phyloP scores from a whole-genome alignment of 148 eudicot species.

The Persicaria tinctoria region DNA sequence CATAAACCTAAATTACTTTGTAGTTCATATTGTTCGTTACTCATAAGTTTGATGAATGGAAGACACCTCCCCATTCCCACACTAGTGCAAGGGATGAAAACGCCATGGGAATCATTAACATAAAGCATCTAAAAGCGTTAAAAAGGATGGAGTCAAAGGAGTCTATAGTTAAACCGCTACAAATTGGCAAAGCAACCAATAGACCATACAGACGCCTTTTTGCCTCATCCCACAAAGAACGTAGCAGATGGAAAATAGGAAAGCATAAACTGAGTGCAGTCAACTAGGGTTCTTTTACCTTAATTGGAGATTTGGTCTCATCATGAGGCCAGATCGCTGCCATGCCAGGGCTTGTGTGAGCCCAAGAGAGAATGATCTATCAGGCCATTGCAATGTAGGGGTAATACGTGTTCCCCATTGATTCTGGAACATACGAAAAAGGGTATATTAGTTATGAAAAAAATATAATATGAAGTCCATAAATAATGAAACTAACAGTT shows the following conservation, averaged over 20 bases:
- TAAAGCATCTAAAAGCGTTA: no score
- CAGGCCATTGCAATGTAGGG: slow-evolving; percentile 85
- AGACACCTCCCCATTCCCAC: no score
- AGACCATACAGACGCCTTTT: background rate
- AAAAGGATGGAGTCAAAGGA: no score
- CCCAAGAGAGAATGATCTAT: slow-evolving; percentile 61
- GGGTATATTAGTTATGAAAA: background rate
- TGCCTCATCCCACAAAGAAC: background rate
- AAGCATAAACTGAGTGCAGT: background rate
- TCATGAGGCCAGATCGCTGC: slow-evolving; percentile 84
- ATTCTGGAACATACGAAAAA: slow-evolving; percentile 35
- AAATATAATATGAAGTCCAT: background rate
- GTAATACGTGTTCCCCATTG: slow-evolving; percentile 84
- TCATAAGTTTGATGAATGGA: no score
- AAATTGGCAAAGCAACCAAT: background rate
- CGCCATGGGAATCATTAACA: no score
- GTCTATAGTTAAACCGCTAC: no score
- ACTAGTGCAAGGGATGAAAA: no score
- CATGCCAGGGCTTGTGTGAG: slow-evolving; percentile 80
- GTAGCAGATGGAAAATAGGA: background rate
- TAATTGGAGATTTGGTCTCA: slow-evolving; percentile 79
- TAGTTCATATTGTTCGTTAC: no score
- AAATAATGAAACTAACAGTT: background rate
- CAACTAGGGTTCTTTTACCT: slow-evolving; percentile 32
- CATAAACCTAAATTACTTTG: no score